phyloP scores from a whole-genome alignment of 192 early-diverging fungal species.

The Coemansia reversa region DNA sequence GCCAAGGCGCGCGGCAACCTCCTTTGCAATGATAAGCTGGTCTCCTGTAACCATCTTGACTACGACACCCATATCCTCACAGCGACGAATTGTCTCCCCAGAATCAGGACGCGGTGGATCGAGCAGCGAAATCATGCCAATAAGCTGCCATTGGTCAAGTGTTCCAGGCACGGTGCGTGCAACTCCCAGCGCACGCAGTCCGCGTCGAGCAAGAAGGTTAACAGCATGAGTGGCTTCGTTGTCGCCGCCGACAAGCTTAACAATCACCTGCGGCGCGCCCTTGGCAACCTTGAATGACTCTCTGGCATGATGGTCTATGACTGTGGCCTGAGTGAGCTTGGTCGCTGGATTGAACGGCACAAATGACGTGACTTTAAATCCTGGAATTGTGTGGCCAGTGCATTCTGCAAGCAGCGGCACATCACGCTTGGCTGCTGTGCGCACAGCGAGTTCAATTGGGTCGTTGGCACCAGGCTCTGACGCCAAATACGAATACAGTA shows the following conservation, averaged over 20 bases:
- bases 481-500: slow-evolving; percentile 76
- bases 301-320: slow-evolving; percentile 67
- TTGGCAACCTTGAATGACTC: slow-evolving; percentile 87
- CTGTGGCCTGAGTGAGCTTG: slow-evolving; percentile 90
- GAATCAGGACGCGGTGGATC: slow-evolving; percentile 92
- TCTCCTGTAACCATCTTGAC: slow-evolving; percentile 99
- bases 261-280: slow-evolving; percentile 93
- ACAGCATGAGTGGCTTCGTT: slow-evolving; percentile 82
- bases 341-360: slow-evolving; percentile 90
- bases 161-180: slow-evolving; percentile 72
- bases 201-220: slow-evolving; percentile 79
- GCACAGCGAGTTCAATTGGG: slow-evolving; percentile 85
- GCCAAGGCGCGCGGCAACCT: slow-evolving; percentile 85
- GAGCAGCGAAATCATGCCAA: slow-evolving; percentile 89
- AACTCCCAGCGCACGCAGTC: slow-evolving; percentile 91
- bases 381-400: slow-evolving; percentile 75
- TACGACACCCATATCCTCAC: slow-evolving; percentile 81
- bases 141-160: slow-evolving; percentile 69
- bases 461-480: slow-evolving; percentile 88
- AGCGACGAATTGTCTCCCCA: slow-evolving; percentile 79
- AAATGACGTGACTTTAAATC: slow-evolving; percentile 89
- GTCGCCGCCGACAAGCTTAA: slow-evolving; percentile 77
- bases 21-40: slow-evolving; percentile 92
- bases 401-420: slow-evolving; percentile 70
- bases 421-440: slow-evolving; percentile 71